These are phyloP conservation scores for Lagerstroemia speciosa DNA, from an alignment of 345 rosid species.

Conservation along the genomic window DNA sequence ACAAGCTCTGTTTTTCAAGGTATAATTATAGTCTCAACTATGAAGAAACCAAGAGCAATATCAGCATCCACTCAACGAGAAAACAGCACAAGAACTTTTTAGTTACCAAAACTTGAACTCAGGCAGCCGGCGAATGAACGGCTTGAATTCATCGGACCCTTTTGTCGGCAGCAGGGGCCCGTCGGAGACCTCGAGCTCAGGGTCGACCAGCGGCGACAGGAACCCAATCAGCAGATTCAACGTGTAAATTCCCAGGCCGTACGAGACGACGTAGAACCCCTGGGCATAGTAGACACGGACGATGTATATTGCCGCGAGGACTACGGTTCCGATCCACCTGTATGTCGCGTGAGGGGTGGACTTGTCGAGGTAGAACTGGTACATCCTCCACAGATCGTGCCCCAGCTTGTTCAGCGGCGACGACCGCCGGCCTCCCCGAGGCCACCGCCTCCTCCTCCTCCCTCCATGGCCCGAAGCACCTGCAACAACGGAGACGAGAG, in stretches of 20 bases:
- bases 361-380: conserved; percentile 83
- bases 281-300: conserved; percentile 61
- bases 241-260: conserved; percentile 84
- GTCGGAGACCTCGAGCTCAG: conserved; percentile 63
- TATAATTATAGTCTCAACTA: not conserved
- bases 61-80: too few relatives aligned
- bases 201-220: conserved; percentile 88
- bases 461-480: conserved; percentile 44
- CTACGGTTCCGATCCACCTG: conserved; percentile 81
- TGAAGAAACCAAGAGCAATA: not conserved
- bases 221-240: too few relatives aligned
- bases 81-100: not conserved
- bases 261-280: conserved; percentile 82
- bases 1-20: not conserved
- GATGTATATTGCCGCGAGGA: conserved; percentile 41
- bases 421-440: conserved; percentile 40
- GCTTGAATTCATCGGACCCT: conserved; percentile 96
- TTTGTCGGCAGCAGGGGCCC: conserved; percentile 81
- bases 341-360: conserved; percentile 65
- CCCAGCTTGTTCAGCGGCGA: conserved; percentile 62
- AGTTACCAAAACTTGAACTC: conserved; percentile 98
- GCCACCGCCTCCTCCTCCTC: conserved; percentile 53
- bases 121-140: conserved; percentile 86
- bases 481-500: not conserved
- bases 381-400: conserved; percentile 62